phyloP scores from a whole-genome alignment of 2,329 filamentous ascomycete species.

The Curvularia eragrostidis region DNA sequence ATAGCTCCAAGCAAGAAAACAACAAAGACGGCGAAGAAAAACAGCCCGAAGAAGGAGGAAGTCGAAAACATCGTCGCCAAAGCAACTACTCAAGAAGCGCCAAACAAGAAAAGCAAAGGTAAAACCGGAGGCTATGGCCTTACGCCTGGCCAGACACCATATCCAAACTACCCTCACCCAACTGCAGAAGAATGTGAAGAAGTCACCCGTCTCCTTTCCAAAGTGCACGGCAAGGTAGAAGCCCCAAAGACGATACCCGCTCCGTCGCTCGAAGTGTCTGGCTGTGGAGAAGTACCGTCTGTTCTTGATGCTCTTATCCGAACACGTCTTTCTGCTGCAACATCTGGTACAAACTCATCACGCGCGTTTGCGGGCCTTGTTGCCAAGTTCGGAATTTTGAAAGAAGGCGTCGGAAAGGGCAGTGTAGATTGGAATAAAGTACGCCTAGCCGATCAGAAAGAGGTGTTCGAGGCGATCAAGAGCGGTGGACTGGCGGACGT shows the following conservation, averaged over 20 bases:
- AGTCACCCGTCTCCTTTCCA: constrained; percentile 70
- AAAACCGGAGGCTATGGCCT: constrained; percentile 55
- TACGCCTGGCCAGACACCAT: constrained; percentile 65
- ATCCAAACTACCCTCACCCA: constrained; percentile 69
- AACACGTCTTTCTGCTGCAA: constrained; percentile 68
- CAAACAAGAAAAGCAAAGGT: constrained; percentile 45
- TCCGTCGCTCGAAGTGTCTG: constrained; percentile 73
- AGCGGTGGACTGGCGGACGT: constrained; percentile 72
- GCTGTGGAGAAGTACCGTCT: constrained; percentile 71
- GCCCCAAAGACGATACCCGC: constrained; percentile 71
- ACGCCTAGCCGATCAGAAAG: constrained; percentile 62
- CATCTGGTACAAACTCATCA: constrained; percentile 66
- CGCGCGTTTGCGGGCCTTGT: constrained; percentile 71
- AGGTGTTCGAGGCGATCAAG: constrained; percentile 73
- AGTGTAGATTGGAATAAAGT: constrained; percentile 80
- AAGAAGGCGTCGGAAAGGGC: constrained; percentile 69
- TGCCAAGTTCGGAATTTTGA: constrained; percentile 66
- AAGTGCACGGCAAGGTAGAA: constrained; percentile 68
- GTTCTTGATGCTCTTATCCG: constrained; percentile 69
- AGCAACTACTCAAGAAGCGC: constrained; percentile 31
- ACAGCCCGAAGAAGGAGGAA: constrained; percentile 29
- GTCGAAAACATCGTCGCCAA: constrained; percentile 36
- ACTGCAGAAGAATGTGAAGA: constrained; percentile 72
- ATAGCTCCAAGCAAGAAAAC: constrained; percentile 21
- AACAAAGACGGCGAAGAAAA: constrained; percentile 30